A percentile compares a stretch with the other conserved stretches of the same genome.
Conservation (phyloP, 257 asterid genomes). For the Catharanthus roseus region DNA sequence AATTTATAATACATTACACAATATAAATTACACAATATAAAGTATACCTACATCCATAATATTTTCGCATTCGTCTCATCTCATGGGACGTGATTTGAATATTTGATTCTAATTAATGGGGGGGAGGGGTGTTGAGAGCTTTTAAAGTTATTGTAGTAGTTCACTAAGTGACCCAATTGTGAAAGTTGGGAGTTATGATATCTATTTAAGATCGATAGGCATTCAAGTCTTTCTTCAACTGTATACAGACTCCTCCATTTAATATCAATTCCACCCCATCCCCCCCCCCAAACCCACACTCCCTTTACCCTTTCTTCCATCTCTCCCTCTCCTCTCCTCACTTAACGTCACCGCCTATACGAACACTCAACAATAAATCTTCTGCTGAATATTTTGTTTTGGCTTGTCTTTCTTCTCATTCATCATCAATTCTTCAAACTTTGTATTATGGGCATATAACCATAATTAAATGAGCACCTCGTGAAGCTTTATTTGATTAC, state of each 20-base stretch:
- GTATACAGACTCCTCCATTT: slow-evolving; percentile 34
- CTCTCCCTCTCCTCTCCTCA: neutral
- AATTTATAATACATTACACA: too few relatives aligned
- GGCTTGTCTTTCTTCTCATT: slow-evolving; percentile 18
- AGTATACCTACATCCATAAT: too few relatives aligned
- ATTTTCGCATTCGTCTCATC: too few relatives aligned
- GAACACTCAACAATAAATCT: slow-evolving; percentile 16
- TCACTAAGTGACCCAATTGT: slow-evolving; percentile 32
- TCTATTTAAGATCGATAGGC: slow-evolving; percentile 33
- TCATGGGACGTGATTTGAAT: slow-evolving; percentile 28
- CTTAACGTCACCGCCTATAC: slow-evolving; percentile 35
- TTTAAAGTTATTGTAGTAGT: slow-evolving; percentile 20
- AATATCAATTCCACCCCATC: slow-evolving; percentile 14
- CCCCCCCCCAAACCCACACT: too few relatives aligned
- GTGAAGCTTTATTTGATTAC: too few relatives aligned
- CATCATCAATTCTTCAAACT: neutral
- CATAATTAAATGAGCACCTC: neutral
- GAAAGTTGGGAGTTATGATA: slow-evolving; percentile 40
- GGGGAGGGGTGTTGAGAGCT: slow-evolving; percentile 14
- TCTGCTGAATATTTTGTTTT: slow-evolving; percentile 19
- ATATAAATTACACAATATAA: too few relatives aligned
- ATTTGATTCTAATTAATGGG: slow-evolving; percentile 25
- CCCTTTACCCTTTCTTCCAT: too few relatives aligned
- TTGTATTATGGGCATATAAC: neutral
- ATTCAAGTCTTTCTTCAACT: slow-evolving; percentile 35